Evolutionary conservation across 352 stramenopile species (phyloP).

Genomic region (Pythium oligandrum): DNA sequence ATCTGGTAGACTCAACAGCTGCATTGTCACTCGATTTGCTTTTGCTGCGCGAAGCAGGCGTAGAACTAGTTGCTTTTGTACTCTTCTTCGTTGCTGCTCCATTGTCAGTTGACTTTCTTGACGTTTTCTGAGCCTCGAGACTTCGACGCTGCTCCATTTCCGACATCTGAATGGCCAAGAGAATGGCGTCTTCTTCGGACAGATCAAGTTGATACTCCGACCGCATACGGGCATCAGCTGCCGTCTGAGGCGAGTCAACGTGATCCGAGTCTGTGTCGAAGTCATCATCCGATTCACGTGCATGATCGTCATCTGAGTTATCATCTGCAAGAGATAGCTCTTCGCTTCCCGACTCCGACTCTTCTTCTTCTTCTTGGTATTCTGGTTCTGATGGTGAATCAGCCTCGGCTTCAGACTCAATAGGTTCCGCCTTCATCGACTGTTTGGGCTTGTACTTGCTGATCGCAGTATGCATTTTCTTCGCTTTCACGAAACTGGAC

Average conservation of each 20-base stretch:
- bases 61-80: not conserved
- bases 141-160: constrained; percentile 21
- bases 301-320: constrained; percentile 58
- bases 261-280: constrained; percentile 18
- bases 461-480: constrained; percentile 28
- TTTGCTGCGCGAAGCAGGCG: not conserved
- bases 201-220: constrained; percentile 39
- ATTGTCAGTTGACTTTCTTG: no score
- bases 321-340: constrained; percentile 44
- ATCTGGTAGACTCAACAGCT: no score
- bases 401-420: constrained; percentile 24
- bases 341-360: constrained; percentile 38
- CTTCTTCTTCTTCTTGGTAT: constrained; percentile 36
- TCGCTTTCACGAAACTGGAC: constrained; percentile 31
- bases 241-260: constrained; percentile 15
- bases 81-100: not conserved
- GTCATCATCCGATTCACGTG: constrained; percentile 29
- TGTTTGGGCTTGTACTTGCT: constrained; percentile 34
- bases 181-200: constrained; percentile 36
- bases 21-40: not conserved
- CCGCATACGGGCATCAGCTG: constrained; percentile 27
- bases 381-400: constrained; percentile 29
- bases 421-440: constrained; percentile 3
- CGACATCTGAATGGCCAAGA: constrained; percentile 43
- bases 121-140: no score